Evolutionary conservation across 441 rosid genomes (phyloP), one percentile per base, ranked within the genome.

Genomic region (Adansonia gregorii): DNA sequence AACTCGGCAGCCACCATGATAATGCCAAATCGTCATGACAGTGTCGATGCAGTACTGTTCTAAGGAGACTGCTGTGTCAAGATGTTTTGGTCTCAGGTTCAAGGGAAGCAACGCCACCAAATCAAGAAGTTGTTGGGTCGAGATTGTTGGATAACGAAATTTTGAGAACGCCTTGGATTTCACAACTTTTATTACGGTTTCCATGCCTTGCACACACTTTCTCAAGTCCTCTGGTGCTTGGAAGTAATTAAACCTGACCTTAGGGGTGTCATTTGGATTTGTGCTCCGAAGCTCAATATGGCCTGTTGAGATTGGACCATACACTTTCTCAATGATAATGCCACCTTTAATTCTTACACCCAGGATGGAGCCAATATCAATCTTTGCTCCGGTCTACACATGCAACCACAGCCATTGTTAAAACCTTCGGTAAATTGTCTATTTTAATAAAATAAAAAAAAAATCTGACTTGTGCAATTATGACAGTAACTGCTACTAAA

Each of bases 1-100:
- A 43, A 86, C 83, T 66, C 86, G 91, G 41, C 90, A 88, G 15
- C 91, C 93, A 17, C 91, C 93, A 74, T 89, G 93, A 61, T 85
- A 89, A 76, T 88, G 93, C 90, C 90, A 89, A 35, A 88, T 82
- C 10, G 90, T 89, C 89, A 83, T 83, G 19, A 84, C 90, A 4
- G 92, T 89, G 77, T 89, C 92, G 0, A 73, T 75, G 60, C 92
- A 89, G 74, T 83, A 89, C 48, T 89, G 90, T 72, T 80, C 82
- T 66, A 89, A 74, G 2, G 84, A 73, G 49, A 76, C 24, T 35
- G 72, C 54, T 1, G 89, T 70, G 9, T 78, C 24, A 3, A 73
- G 1, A 45, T 85, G 88, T 19, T 72, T 79, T 19, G 87, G 90
- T 68, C 90, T 87, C 14, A 83, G 72, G 82, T 89, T 89, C 51